These are phyloP conservation scores for Schizosaccharomyces octosporus DNA, from an alignment of 805 yeast genomes.

Conservation along the genomic window DNA sequence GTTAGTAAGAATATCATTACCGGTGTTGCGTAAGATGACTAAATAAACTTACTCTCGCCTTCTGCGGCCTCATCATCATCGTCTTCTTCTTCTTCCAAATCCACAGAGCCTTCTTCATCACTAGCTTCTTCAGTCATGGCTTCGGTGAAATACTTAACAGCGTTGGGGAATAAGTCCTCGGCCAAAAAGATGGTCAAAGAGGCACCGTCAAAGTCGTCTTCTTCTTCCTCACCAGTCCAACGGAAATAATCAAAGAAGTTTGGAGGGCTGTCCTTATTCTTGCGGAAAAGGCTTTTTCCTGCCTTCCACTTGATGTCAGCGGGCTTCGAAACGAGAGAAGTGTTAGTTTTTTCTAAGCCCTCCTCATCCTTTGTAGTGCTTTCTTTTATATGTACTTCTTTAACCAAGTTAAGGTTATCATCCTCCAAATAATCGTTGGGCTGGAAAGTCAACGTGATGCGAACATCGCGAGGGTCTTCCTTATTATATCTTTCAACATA, in stretches of 20 bases:
- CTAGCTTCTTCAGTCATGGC: constrained; percentile 7
- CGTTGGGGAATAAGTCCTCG: constrained; percentile 67
- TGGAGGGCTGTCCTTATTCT: constrained; percentile 3
- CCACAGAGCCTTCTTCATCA: constrained; percentile 8
- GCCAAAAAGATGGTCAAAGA: constrained; percentile 45
- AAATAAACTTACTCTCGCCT: neutral
- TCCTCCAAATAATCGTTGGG: constrained; percentile 25
- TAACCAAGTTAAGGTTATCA: constrained; percentile 14
- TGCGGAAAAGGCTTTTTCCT: neutral
- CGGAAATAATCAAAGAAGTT: constrained; percentile 70
- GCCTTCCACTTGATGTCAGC: neutral
- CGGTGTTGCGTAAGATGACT: too few relatives aligned
- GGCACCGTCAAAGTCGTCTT: constrained; percentile 56
- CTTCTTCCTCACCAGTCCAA: constrained; percentile 61
- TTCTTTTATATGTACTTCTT: neutral
- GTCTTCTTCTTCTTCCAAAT: constrained; percentile 8
- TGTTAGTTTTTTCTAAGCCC: neutral
- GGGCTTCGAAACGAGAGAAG: neutral
- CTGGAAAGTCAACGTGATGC: constrained; percentile 35
- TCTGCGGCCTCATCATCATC: constrained; percentile 3
- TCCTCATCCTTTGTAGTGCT: neutral
- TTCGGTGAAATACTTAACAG: constrained; percentile 43
- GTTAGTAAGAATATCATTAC: too few relatives aligned
- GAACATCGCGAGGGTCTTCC: constrained; percentile 28
- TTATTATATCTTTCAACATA: constrained; percentile 24